Percentiles rank a stretch among this genome's conserved stretches.
These are phyloP conservation scores for Styphnolobium japonicum DNA, from an alignment of 306 rosid genomes.

Conservation along the genomic window DNA sequence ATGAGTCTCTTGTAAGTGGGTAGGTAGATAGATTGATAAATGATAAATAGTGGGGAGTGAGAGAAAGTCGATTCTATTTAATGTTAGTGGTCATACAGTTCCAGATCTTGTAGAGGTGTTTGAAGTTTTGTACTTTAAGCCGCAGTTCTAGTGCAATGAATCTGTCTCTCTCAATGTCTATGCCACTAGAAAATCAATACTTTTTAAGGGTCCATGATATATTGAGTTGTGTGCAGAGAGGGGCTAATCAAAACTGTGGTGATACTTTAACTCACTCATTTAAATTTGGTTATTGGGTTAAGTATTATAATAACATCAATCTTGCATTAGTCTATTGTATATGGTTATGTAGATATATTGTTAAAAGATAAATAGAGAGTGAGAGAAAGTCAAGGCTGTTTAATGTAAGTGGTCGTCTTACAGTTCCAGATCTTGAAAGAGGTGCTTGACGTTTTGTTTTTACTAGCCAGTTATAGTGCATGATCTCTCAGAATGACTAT, in stretches of 20 bases:
- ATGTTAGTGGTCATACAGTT: neutral
- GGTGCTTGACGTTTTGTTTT: constrained; percentile 3
- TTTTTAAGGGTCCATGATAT: neutral
- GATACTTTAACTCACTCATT: neutral
- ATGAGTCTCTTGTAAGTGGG: neutral
- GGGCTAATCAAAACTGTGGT: neutral
- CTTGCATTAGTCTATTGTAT: neutral
- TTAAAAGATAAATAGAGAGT: neutral
- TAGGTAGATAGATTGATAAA: neutral
- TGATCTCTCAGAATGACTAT: neutral
- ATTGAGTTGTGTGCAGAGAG: neutral
- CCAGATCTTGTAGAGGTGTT: constrained; percentile 5
- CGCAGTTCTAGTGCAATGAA: neutral
- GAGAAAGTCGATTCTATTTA: neutral
- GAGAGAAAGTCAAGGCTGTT: constrained; percentile 18
- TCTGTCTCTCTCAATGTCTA: neutral
- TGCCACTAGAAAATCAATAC: neutral
- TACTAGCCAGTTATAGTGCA: constrained; percentile 14
- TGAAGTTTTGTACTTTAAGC: neutral
- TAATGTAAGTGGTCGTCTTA: neutral
- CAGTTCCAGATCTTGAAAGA: neutral
- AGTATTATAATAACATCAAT: neutral
- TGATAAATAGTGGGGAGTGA: neutral
- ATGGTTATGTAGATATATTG: constrained; percentile 1
- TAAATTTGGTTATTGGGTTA: neutral